These are phyloP conservation scores for Bassia scoparia DNA, from an alignment of 148 eudicot species.

Conservation along the genomic window DNA sequence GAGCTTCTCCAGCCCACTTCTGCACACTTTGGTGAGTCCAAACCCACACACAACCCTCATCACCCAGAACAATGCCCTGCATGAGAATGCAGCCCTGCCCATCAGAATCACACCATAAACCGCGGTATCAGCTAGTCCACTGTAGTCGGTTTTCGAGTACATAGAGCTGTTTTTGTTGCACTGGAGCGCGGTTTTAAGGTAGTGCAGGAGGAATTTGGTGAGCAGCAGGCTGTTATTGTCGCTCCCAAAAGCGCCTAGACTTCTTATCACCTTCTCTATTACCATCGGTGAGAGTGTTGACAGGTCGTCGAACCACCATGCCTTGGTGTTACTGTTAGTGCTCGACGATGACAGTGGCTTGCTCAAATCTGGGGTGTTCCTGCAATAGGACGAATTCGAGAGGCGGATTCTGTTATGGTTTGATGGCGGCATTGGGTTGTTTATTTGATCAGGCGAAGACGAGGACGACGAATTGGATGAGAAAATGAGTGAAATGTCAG, in stretches of 20 bases:
- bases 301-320: constrained; percentile 82
- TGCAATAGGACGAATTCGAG: constrained; percentile 11
- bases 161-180: background rate
- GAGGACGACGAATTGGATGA: constrained; percentile 40
- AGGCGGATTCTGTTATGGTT: background rate
- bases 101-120: constrained; percentile 55
- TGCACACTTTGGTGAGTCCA: constrained; percentile 43
- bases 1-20: constrained; percentile 48
- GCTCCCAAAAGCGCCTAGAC: constrained; percentile 53
- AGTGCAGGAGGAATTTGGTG: constrained; percentile 66
- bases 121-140: constrained; percentile 57
- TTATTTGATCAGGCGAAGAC: constrained; percentile 48
- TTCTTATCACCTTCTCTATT: constrained; percentile 47
- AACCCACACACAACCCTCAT: constrained; percentile 48
- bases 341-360: constrained; percentile 15
- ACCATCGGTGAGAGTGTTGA: constrained; percentile 49
- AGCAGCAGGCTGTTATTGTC: constrained; percentile 57
- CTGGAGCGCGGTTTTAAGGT: constrained; percentile 44
- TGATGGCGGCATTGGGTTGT: too few species aligned
- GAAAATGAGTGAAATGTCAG: constrained; percentile 39
- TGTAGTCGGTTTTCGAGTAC: constrained; percentile 36
- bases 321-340: constrained; percentile 20
- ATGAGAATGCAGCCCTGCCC: constrained; percentile 55
- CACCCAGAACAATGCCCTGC: constrained; percentile 59
- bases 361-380: constrained; percentile 18